Evolutionary conservation across 1,284 basidiomycete genomes (phyloP).

Genomic region (Peniophora sp.): DNA sequence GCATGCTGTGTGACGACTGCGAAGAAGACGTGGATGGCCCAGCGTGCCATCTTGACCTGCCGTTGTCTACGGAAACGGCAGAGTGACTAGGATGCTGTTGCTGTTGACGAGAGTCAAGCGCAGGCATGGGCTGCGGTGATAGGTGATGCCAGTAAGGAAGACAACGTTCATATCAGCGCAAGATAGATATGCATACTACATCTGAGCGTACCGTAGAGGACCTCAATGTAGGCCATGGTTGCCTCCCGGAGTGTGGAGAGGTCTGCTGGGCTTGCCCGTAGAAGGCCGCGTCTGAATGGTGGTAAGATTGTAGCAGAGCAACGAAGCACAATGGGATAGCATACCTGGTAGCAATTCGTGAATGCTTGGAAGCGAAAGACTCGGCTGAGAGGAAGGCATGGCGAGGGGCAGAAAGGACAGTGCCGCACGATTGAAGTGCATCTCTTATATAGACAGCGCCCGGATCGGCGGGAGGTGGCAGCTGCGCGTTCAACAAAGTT

Average conservation of each 20-base stretch:
- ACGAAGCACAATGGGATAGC: neutral
- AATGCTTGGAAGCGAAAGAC: neutral
- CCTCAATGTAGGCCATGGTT: too few species aligned
- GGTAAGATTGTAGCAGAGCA: neutral
- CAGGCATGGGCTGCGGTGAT: too few species aligned
- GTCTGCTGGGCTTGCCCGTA: neutral
- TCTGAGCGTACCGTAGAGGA: too few species aligned
- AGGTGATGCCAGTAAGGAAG: too few species aligned
- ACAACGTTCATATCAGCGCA: too few species aligned
- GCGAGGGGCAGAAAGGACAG: neutral
- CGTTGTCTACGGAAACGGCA: too few species aligned
- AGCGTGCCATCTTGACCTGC: too few species aligned
- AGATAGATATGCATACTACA: too few species aligned
- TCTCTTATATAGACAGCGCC: neutral
- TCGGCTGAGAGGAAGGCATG: neutral
- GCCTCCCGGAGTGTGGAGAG: neutral
- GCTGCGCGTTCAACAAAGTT: neutral
- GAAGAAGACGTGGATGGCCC: too few species aligned
- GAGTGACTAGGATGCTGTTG: too few species aligned
- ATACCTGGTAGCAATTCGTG: neutral
- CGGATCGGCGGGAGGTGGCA: neutral
- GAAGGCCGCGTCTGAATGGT: neutral
- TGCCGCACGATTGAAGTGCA: neutral
- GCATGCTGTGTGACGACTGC: too few species aligned
- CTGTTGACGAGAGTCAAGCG: too few species aligned